Base-by-base conservation (phyloP, 345 rosid genomes). In the Zanthoxylum bungeanum region DNA sequence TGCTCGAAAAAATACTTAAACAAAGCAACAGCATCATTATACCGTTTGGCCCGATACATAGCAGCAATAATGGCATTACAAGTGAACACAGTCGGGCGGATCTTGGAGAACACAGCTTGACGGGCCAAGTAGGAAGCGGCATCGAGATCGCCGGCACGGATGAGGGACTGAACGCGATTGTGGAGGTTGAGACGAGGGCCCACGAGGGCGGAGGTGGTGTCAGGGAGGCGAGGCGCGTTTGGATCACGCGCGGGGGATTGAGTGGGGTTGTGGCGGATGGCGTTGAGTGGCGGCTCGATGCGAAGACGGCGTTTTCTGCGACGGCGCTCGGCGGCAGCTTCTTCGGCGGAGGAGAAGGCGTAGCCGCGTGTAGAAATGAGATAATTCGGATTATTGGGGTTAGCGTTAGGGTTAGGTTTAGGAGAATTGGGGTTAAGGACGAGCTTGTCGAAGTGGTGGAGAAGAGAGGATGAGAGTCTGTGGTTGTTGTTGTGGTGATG, bases 11-110 rank as follows among this genome's bases (percentile, higher is more conserved):
- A 95, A 71, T 75, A 93, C 2, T 90, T 77, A 19, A 95, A 93
- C 19, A 95, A 85, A 52, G 91, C 88, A 46, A 92, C 79, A 17
- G 98, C 91, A 1, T 93, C 98, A n/a, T 77, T 52, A 67, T 80
- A 91, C 75, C 99, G 84, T 79, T 89, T 88, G 47, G 91, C 85
- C 36, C 99, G 84, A 73, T 95, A 89, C 98, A 91, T 93, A 21
- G 97, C 96, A 0, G 98, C 99, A 34, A 93, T 86, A 69, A 95
- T 88, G 14, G 99, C 99, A 64, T 93, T 95, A 76, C 98, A 95
- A 12, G 98, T 95, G 89, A 95, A 95, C n/a, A 95, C 98, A 5
- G 97, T 95, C 70, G 97, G 96, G 36, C 97, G 87, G 9, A 85
- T 85, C 19, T 69, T 77, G 60, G 96, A 85, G 77, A 80, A 89